Conservation (phyloP, 495 filamentous ascomycete genomes). For the Tuber microsphaerosporum region DNA sequence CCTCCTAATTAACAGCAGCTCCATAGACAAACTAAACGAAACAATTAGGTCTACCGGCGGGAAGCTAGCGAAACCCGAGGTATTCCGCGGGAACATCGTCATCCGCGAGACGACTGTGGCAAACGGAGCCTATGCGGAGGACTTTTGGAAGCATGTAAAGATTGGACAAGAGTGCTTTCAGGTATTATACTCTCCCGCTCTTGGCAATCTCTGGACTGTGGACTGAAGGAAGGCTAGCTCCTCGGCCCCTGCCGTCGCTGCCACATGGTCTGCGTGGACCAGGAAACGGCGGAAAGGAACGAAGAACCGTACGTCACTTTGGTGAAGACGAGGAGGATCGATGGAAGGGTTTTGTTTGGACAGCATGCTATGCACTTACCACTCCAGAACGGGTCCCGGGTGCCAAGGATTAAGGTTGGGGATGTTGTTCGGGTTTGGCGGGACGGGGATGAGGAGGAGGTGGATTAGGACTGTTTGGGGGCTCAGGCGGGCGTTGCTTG, state of each 20-base stretch:
- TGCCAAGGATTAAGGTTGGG: conserved; percentile 53
- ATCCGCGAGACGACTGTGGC: conserved; percentile 46
- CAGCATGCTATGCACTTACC: conserved; percentile 60
- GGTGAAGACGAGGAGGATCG: conserved; percentile 71
- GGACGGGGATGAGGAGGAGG: conserved; percentile 8
- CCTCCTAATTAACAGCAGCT: conserved; percentile 70
- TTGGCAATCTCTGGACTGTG: not conserved
- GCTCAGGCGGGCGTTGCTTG: not conserved
- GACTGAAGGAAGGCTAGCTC: conserved; percentile 47
- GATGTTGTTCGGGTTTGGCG: conserved; percentile 48
- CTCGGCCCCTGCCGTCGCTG: conserved; percentile 79
- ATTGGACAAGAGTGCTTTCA: conserved; percentile 39
- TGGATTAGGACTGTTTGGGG: not conserved
- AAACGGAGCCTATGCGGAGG: conserved; percentile 36
- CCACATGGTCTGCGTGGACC: conserved; percentile 93
- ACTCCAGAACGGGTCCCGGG: conserved; percentile 28
- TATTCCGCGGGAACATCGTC: conserved; percentile 80
- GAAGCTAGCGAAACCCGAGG: conserved; percentile 56
- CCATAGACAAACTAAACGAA: conserved; percentile 67
- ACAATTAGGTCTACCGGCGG: conserved; percentile 56
- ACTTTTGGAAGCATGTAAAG: conserved; percentile 34
- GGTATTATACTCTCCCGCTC: conserved; percentile 8
- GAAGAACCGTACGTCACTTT: conserved; percentile 85
- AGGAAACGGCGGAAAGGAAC: conserved; percentile 65
- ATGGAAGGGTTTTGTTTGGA: conserved; percentile 80